Evolutionary conservation across 1,284 basidiomycete species (phyloP), one percentile per base, ranked within the genome.

Genomic region (Austroboletus niveus): DNA sequence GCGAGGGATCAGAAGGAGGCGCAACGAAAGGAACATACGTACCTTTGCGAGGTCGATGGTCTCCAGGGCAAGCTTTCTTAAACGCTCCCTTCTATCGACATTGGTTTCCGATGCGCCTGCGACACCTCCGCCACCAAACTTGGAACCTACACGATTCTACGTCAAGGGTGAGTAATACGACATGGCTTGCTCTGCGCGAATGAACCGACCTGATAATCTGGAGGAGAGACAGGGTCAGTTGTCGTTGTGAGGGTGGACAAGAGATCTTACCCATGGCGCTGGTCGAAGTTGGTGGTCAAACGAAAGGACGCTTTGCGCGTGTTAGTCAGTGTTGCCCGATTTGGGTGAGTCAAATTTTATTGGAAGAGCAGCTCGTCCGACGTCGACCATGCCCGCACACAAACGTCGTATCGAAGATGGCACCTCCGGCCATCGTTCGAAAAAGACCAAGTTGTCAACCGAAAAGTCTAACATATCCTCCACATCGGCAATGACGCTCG

Each of bases 1-100:
- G 59, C 14, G 27, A 41, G 10, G 20, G 32, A 47, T 48, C 30
- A 60, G 34, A 46, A 10, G 29, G 6, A 27, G 47, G 24, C 52
- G 43, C 9, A 22, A 51, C n/a, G 36, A n/a, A 29, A 24, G 3
- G 44, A 1, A 1, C 1, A 45, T 20, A 40, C 54, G 17, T 58
- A 88, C 93, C 76, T 96, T 97, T 42, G 93, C 93, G 45, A 98
- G 80, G 72, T 98, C 94, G 64, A 98, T 98, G 0, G 95, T 97
- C 75, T 97, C 94, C 54, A 97, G 75, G 3, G 94, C 97, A 31
- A 99, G 85, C 74, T 98, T 98, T 54, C 95, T 78, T 43, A 99
- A 78, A 45, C 97, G 87, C 70, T 99, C 97, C 55, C 97, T 79
- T 53, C 97, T 80, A 75, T 99, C 96, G 10, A 99, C 89, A 68